phyloP scores from a whole-genome alignment of 139 green algal species.

The Tetraselmis chui region DNA sequence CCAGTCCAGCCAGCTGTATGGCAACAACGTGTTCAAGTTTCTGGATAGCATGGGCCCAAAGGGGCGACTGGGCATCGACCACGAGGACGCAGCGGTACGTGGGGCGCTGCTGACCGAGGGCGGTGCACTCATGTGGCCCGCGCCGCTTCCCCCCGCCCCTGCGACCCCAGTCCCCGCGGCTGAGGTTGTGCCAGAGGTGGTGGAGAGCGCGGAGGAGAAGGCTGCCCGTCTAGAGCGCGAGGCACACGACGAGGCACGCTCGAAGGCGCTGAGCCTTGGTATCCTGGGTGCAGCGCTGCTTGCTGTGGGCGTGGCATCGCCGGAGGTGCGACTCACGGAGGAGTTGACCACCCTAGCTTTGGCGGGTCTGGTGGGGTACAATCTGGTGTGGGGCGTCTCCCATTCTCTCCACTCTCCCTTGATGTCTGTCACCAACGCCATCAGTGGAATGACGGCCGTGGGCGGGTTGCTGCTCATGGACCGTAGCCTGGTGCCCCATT shows the following conservation, averaged over 20 bases:
- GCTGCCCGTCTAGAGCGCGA: background rate
- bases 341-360: conserved; percentile 4
- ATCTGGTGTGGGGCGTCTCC: conserved; percentile 66
- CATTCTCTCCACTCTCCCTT: conserved; percentile 85
- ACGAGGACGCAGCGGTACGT: conserved; percentile 71
- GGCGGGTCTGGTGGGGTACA: conserved; percentile 17
- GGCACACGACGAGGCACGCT: background rate
- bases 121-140: conserved; percentile 72
- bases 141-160: conserved; percentile 34
- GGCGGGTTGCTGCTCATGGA: conserved; percentile 70
- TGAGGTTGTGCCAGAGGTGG: background rate
- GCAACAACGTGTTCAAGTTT: conserved; percentile 82
- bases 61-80: conserved; percentile 66
- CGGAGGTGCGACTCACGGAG: background rate
- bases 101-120: conserved; percentile 69
- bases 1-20: conserved; percentile 75
- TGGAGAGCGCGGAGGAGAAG: conserved; percentile 9
- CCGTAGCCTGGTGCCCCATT: conserved; percentile 53
- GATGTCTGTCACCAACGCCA: conserved; percentile 92
- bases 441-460: conserved; percentile 62
- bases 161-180: background rate
- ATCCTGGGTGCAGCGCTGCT: background rate
- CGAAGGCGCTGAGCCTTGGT: background rate
- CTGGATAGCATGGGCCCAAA: conserved; percentile 35
- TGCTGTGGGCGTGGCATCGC: background rate